Conservation (phyloP, 192 early-diverging fungal genomes). For the Coemansia reversa region DNA sequence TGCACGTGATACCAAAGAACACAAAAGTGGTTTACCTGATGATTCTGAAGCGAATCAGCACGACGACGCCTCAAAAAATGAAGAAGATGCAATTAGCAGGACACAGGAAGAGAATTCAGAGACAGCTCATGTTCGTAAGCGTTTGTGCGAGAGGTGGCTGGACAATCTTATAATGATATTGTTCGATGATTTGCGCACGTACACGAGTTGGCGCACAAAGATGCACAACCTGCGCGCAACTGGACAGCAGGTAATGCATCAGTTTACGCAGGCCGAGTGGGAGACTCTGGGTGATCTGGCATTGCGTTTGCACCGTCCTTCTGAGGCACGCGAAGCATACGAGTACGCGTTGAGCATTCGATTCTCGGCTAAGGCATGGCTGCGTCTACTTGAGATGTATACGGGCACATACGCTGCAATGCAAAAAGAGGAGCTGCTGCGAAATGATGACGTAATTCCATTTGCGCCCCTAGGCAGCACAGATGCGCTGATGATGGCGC, state of each 20-base stretch:
- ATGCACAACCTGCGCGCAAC: slow-evolving; percentile 56
- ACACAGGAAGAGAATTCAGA: neutral
- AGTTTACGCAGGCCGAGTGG: slow-evolving; percentile 97
- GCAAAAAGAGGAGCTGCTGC: slow-evolving; percentile 57
- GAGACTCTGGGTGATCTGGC: slow-evolving; percentile 95
- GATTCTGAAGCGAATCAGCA: neutral
- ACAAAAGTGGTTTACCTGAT: neutral
- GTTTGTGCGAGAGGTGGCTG: slow-evolving; percentile 98
- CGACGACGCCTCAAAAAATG: neutral
- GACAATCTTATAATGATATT: slow-evolving; percentile 99
- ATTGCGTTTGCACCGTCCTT: slow-evolving; percentile 77
- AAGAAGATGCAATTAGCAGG: neutral
- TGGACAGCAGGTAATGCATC: slow-evolving; percentile 71
- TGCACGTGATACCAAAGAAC: slow-evolving; percentile 19
- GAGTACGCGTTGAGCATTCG: slow-evolving; percentile 83
- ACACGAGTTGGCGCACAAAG: slow-evolving; percentile 90
- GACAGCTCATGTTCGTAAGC: slow-evolving; percentile 62
- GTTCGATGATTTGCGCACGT: slow-evolving; percentile 94
- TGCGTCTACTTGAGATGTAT: slow-evolving; percentile 76
- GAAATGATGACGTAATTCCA: slow-evolving; percentile 23
- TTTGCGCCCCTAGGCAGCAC: slow-evolving; percentile 28
- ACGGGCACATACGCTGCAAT: slow-evolving; percentile 60
- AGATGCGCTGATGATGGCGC: slow-evolving; percentile 72
- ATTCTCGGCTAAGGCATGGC: slow-evolving; percentile 90
- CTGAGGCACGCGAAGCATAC: slow-evolving; percentile 92